Base-by-base conservation (phyloP, 2,329 filamentous ascomycete genomes). In the Ophiostoma australiae region DNA sequence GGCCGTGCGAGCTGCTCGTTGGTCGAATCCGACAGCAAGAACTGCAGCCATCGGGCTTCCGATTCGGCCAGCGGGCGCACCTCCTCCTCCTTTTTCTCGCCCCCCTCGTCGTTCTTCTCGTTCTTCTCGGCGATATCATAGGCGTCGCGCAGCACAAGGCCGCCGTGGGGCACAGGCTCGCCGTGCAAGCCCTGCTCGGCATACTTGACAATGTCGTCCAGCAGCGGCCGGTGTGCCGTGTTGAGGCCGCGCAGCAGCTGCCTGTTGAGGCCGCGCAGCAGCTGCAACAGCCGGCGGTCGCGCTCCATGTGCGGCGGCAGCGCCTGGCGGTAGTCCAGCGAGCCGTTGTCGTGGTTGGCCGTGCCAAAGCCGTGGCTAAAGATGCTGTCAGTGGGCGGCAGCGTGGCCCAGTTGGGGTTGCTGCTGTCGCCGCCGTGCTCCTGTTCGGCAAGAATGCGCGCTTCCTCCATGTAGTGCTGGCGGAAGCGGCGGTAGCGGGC, bases 21-120 rank as follows among this genome's bases (percentile, higher is more conserved):
- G 70, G 76, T 76, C 41, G 76, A 76, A 35, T 75, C 74, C 23
- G 74, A 75, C 27, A 77, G 75, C 27, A 81, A 71, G 7, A 78
- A 78, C 68, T 75, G 73, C 52, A 81, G 73, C 78, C 79, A 80
- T 27, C 74, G 70, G n/a, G 79, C 70, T 44, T 81, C 80, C 8
- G 75, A 72, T 39, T 74, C 73, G 63, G 74, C 73, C 17, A 79
- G 41, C 1, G 71, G 71, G 7, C 74, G 71, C 7, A 65, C 61
- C 20, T 20, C 10, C 4, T 3, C 5, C 4, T 17, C 15, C 0
- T n/a, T n/a, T n/a, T n/a, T n/a, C n/a, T n/a, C n/a, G n/a, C n/a
- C n/a, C n/a, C n/a, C n/a, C n/a, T 17, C 15, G 27, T 27, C 10
- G 23, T 27, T 11, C 3, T n/a, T 8, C 1, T 23, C 20, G 23